A percentile compares a stretch with the other conserved stretches of the same genome.
phyloP scores from a whole-genome alignment of 139 green algal genomes.

The Pleodorina starrii region DNA sequence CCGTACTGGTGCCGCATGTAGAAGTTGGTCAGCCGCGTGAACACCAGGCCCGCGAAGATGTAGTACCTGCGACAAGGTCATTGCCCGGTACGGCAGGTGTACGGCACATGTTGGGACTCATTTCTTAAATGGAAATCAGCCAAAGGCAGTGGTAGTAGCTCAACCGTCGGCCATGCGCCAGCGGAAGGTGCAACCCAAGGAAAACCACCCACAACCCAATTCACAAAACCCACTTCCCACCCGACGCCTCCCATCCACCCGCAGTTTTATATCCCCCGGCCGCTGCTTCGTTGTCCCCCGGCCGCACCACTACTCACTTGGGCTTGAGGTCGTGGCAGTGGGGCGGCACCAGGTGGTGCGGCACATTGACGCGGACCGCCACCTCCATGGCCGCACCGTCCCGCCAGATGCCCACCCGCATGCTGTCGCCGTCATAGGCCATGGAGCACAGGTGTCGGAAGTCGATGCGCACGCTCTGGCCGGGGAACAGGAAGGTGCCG shows the following conservation, averaged over 20 bases:
- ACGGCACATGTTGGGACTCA: too few relatives aligned
- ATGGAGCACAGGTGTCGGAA: constrained; percentile 66
- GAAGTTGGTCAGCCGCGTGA: constrained; percentile 68
- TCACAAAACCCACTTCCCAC: too few relatives aligned
- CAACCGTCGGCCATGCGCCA: too few relatives aligned
- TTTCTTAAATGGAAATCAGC: too few relatives aligned
- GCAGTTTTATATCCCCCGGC: too few relatives aligned
- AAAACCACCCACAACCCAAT: too few relatives aligned
- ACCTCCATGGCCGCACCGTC: constrained; percentile 64
- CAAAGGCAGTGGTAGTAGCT: too few relatives aligned
- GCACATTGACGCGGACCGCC: constrained; percentile 59
- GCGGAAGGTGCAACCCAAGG: too few relatives aligned
- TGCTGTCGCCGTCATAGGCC: constrained; percentile 58
- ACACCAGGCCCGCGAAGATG: constrained; percentile 86
- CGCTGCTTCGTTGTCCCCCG: too few relatives aligned
- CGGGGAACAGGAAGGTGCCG: constrained; percentile 50
- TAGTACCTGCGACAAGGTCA: constrained; percentile 60
- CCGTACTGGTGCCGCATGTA: constrained; percentile 78
- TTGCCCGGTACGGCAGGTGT: too few relatives aligned
- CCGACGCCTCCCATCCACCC: too few relatives aligned
- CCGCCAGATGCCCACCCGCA: constrained; percentile 76
- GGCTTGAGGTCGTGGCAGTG: constrained; percentile 70
- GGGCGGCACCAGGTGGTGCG: constrained; percentile 68
- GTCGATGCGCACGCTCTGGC: constrained; percentile 64
- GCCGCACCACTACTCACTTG: background rate